Evolutionary conservation across 179 eudicot species (phyloP), one percentile per base, ranked within the genome.

Genomic region (Amaranthus tricolor): DNA sequence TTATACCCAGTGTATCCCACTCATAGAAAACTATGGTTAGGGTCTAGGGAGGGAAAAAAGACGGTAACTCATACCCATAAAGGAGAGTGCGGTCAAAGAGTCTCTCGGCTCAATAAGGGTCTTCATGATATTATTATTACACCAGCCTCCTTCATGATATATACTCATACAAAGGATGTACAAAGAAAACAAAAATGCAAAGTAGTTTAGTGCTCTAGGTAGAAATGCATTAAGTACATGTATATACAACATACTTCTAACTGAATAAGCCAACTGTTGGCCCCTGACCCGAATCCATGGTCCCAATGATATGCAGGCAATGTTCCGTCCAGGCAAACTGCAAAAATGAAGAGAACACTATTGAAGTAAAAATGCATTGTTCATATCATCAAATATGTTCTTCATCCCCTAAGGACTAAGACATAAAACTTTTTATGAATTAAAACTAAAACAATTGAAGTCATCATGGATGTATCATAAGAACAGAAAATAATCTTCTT

Each of bases 271-370:
- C 98, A 94, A 77, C 97, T 90, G 80, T 94, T 89, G 71, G 89
- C 91, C 40, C 98, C 98, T 59, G 97, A 81, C 50, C 91, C 98
- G 68, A 58, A 90, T 74, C 98, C 98, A 56, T 83, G 90, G 77
- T 92, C 89, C 79, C 77, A 74, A 84, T 94, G 98, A 75, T 92
- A 94, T 40, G 88, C 98, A 44, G 98, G 98, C 75, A 84, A 82
- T 58, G 97, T 82, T 80, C 98, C 98, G 74, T 94, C 98, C 85
- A 94, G 80, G 79, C 97, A 94, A 72, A 94, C 98, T 94, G 94
- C 66, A 81, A 66, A 31, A 17, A 14, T 20, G 76, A 70, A 76
- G 9, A 54, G 13, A 75, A 10, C 43, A 55, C 40, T 44, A 70
- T 47, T 19, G 19, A 44, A 63, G 70, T 64, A 49, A 67, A 44